Base-by-base conservation (phyloP, 2,329 filamentous ascomycete genomes). In the Colletotrichum phormii region DNA sequence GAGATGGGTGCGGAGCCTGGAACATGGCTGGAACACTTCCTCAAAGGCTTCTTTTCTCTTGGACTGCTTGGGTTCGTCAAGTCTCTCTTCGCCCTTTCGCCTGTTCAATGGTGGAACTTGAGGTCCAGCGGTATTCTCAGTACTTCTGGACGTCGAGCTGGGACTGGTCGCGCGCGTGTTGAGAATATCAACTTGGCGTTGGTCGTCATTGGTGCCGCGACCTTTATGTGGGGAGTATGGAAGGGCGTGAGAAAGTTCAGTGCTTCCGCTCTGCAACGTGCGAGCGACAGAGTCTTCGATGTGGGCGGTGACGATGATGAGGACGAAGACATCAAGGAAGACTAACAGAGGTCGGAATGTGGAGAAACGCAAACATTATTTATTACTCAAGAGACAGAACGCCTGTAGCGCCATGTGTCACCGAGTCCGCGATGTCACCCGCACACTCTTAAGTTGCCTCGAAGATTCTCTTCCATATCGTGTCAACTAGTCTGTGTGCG, bases 381-480 rank as follows among this genome's bases (percentile, higher is more conserved):
- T 67, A 54, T 58, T 22, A 26, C 15, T 49, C 29, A n/a, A 60
- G 60, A 35, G 60, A 75, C 73, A 75, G 64, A 66, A 31, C 57
- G 60, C 46, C 74, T 69, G 35, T 62, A 31, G 64, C 72, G 33
- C 54, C 71, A 24, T 53, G 71, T 64, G 64, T 65, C 22, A 64
- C 26, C 73, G 49, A 35, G 9, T 5, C 49, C 11, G 46, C 29
- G 60, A 61, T 35, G n/a, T 11, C 24, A 26, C 61, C 82, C 93
- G 95, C 95, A 96, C 93, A 93, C 94, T 93, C 93, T 97, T 98
- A 93, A 98, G 95, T 97, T 97, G 94, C 90, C 94, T 95, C 89
- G 89, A 91, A 85, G 84, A 82, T 87, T 87, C 88, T 89, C 86
- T 85, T 89, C 93, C 89, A 89, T 96, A 92, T 91, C 90, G 90